phyloP scores from a whole-genome alignment of 2,329 filamentous ascomycete species.

The Xenoacremonium recifei region DNA sequence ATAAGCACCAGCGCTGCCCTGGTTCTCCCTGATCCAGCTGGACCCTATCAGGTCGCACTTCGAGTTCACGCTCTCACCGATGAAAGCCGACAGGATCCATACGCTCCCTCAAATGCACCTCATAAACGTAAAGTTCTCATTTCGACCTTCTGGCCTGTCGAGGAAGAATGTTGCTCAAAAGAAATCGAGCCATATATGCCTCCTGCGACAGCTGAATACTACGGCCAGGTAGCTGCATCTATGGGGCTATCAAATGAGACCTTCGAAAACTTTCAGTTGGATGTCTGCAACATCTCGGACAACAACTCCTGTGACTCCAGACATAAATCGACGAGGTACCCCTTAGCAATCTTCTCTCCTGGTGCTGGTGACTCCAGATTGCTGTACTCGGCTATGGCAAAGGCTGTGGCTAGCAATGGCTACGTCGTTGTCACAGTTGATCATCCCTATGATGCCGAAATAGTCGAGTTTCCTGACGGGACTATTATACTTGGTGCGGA shows the following conservation, averaged over 20 bases:
- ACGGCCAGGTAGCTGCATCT: not conserved
- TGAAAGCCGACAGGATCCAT: constrained; percentile 16
- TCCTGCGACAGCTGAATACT: constrained; percentile 7
- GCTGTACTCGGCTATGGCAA: constrained; percentile 38
- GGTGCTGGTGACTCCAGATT: constrained; percentile 38
- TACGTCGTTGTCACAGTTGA: constrained; percentile 45
- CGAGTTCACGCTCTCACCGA: constrained; percentile 16
- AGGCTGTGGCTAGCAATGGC: constrained; percentile 42
- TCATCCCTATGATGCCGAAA: constrained; percentile 41
- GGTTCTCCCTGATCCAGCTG: constrained; percentile 7
- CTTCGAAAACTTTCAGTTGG: constrained; percentile 12
- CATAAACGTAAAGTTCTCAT: constrained; percentile 14
- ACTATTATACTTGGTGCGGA: constrained; percentile 15
- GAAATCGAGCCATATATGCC: constrained; percentile 14
- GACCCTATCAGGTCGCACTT: constrained; percentile 10
- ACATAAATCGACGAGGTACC: constrained; percentile 13
- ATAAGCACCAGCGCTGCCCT: too few relatives aligned
- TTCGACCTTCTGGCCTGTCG: constrained; percentile 11
- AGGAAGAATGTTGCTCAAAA: constrained; percentile 2
- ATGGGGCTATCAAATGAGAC: constrained; percentile 9
- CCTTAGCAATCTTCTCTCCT: constrained; percentile 40
- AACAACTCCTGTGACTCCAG: too few relatives aligned
- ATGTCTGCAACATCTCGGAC: constrained; percentile 13
- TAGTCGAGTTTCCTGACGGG: constrained; percentile 43
- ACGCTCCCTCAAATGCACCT: constrained; percentile 9